Evolutionary conservation across 2,329 filamentous ascomycete species (phyloP), one percentile per base, ranked within the genome.

Genomic region (Arachnomyces sp.): DNA sequence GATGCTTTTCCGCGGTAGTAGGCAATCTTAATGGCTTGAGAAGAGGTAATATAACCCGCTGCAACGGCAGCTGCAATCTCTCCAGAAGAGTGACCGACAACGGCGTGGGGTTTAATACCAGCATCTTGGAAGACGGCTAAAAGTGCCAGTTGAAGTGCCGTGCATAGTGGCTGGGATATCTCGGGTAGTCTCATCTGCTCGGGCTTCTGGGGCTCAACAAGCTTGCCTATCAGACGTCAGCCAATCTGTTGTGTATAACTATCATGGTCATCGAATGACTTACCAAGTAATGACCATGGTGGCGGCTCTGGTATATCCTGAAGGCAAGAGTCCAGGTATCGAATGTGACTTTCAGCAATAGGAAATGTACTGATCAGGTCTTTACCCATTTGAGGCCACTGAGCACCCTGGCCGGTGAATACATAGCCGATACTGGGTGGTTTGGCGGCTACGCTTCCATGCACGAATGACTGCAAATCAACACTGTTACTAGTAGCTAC

Each of bases 1-100:
- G n/a, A 18, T 8, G 36, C 3, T 7, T 36, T 21, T 11, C 47
- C 51, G 43, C 63, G 40, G 45, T 58, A 49, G 49, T 75, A 78
- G 2, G 74, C 73, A n/a, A 72, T 62, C 1, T 62, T 56, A 52
- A 61, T 49, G 12, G 60, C 61, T 12, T 59, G 54, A 18, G 56
- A 47, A 1, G 54, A 51, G 5, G 55, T 50, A 1, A 68, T 38
- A 8, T 53, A 44, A 3, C 61, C 41, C 3, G 45, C 40, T 12
- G 46, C 46, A 34, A 44, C 46, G 7, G 45, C 46, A 4, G 48
- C 48, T 9, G 44, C 46, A 15, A 48, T 43, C 32, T 50, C 48
- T 3, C 48, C 48, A n/a, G 36, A 40, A 11, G 44, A 48, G 29
- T 50, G 48, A 1, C 48, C 48, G 1, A 47, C 39, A 2, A 48